Conservation (phyloP, 2,329 filamentous ascomycete genomes). For the Malbranchea cinnamomea region DNA sequence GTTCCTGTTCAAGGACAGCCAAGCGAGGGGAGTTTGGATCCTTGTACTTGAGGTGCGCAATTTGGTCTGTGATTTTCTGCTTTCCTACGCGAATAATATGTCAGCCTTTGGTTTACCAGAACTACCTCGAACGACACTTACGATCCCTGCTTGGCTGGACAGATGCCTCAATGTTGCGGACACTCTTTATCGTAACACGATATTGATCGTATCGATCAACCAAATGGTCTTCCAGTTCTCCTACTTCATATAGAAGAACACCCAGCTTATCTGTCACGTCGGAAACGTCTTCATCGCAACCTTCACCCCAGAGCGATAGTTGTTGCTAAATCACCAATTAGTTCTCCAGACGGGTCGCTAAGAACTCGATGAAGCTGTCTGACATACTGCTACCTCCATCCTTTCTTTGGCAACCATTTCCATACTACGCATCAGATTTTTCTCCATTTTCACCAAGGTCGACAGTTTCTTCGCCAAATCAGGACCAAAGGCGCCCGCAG, state of each 20-base stretch:
- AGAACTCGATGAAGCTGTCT: background rate
- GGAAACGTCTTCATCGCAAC: slow-evolving; percentile 90
- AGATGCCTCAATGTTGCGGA: slow-evolving; percentile 96
- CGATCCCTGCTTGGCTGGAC: slow-evolving; percentile 96
- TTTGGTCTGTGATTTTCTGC: slow-evolving; percentile 98
- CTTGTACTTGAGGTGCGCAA: slow-evolving; percentile 98
- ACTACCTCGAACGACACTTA: slow-evolving; percentile 34
- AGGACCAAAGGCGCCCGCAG: slow-evolving; percentile 45
- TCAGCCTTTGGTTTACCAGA: background rate
- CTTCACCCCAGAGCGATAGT: slow-evolving; percentile 95
- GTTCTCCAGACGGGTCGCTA: slow-evolving; percentile 3
- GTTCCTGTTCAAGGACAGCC: slow-evolving; percentile 93
- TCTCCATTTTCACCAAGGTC: slow-evolving; percentile 99
- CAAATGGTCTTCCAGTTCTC: slow-evolving; percentile 94
- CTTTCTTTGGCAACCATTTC: slow-evolving; percentile 88
- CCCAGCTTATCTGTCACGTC: slow-evolving; percentile 98
- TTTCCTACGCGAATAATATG: slow-evolving; percentile 47
- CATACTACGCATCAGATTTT: slow-evolving; percentile 98
- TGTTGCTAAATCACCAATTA: slow-evolving; percentile 55
- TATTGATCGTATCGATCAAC: slow-evolving; percentile 99
- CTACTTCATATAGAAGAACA: slow-evolving; percentile 94
- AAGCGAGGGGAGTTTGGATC: slow-evolving; percentile 97
- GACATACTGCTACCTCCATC: slow-evolving; percentile 94
- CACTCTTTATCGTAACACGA: slow-evolving; percentile 97
- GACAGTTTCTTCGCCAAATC: slow-evolving; percentile 96